phyloP scores from a whole-genome alignment of 2,329 filamentous ascomycete genomes.

The Fusarium sp. region DNA sequence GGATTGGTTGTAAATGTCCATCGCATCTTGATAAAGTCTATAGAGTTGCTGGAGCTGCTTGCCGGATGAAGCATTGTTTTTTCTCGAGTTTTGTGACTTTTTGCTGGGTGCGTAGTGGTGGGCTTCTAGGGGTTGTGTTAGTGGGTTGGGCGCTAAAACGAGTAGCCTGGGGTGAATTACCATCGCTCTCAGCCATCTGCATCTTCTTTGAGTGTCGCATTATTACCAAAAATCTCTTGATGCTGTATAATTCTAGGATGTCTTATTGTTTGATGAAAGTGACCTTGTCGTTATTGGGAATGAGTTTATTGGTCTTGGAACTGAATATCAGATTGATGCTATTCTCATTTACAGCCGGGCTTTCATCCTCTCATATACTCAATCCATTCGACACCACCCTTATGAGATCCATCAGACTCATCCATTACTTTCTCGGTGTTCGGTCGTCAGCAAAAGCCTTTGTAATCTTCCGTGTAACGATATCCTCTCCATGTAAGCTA shows the following conservation, averaged over 20 bases:
- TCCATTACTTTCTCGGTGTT: slow-evolving; percentile 20
- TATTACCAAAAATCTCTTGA: background rate
- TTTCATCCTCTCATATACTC: background rate
- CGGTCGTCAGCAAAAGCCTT: slow-evolving; percentile 21
- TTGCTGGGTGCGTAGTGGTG: slow-evolving; percentile 5
- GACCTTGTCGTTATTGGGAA: background rate
- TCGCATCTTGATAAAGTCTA: slow-evolving; percentile 28
- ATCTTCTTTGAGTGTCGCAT: slow-evolving; percentile 29
- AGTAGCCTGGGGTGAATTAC: background rate
- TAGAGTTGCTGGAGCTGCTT: slow-evolving; percentile 35
- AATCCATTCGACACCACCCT: background rate
- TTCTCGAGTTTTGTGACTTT: slow-evolving; percentile 7
- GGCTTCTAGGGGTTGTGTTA: background rate
- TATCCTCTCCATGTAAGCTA: background rate
- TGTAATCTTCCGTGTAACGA: slow-evolving; percentile 13
- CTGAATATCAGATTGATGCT: background rate
- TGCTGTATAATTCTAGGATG: background rate
- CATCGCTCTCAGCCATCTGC: background rate
- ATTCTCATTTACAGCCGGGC: background rate
- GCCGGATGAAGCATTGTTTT: slow-evolving; percentile 9
- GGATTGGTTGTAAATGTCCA: slow-evolving; percentile 27
- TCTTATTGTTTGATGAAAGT: background rate
- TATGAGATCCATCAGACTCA: background rate
- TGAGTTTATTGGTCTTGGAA: background rate
- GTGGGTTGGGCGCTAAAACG: background rate